phyloP scores from a whole-genome alignment of 2,329 filamentous ascomycete genomes.

The Diaporthe amygdali region DNA sequence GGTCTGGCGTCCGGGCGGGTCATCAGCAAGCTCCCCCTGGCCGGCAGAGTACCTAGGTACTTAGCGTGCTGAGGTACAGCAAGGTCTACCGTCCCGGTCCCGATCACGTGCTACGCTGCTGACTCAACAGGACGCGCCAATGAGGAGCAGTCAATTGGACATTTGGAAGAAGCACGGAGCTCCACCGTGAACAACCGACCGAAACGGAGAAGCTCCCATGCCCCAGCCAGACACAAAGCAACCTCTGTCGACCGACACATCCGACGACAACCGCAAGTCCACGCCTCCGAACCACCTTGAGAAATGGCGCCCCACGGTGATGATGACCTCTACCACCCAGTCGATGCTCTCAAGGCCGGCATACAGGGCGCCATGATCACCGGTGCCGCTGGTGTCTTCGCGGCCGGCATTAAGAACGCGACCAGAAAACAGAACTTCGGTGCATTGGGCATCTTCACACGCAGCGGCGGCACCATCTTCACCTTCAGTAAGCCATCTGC shows the following conservation, averaged over 20 bases:
- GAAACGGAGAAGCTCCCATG: slow-evolving; percentile 15
- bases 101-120: neutral
- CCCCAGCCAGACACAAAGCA: slow-evolving; percentile 6
- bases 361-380: slow-evolving; percentile 60
- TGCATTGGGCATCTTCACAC: slow-evolving; percentile 79
- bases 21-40: neutral
- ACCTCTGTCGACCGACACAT: slow-evolving; percentile 11
- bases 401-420: slow-evolving; percentile 76
- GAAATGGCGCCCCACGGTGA: slow-evolving; percentile 39
- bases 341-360: slow-evolving; percentile 64
- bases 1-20: no score
- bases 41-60: neutral
- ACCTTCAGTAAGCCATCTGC: slow-evolving; percentile 62
- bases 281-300: neutral
- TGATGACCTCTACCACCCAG: slow-evolving; percentile 38
- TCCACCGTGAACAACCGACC: slow-evolving; percentile 16
- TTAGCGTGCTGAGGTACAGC: neutral
- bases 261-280: slow-evolving; percentile 20
- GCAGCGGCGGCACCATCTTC: slow-evolving; percentile 74
- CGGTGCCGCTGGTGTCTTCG: slow-evolving; percentile 62
- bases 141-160: slow-evolving; percentile 3
- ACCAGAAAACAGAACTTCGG: slow-evolving; percentile 83
- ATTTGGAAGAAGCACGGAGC: neutral
- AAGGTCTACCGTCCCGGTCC: neutral
- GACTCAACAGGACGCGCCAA: slow-evolving; percentile 12